Evolutionary conservation across 2,329 filamentous ascomycete genomes (phyloP).

Genomic region (Magnaporthiopsis rhizophila): DNA sequence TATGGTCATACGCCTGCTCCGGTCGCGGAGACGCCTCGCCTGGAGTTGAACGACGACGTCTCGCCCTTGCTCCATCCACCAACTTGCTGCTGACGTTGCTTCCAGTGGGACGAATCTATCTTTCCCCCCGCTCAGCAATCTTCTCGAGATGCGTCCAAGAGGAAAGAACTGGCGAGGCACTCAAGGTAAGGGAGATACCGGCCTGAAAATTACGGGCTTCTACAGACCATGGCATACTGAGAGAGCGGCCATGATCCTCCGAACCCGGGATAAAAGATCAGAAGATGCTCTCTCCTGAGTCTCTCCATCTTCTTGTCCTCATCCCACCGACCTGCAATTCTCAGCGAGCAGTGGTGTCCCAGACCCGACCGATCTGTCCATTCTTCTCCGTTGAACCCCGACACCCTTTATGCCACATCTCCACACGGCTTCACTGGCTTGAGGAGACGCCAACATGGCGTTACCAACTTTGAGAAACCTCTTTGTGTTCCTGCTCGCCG

Average conservation of each 20-base stretch:
- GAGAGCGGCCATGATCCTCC: not conserved
- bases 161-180: not conserved
- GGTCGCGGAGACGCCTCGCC: not conserved
- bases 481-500: constrained; percentile 2
- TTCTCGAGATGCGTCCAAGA: not conserved
- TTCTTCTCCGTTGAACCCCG: not conserved
- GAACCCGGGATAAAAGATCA: not conserved
- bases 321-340: not conserved
- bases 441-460: not conserved
- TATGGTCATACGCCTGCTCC: not conserved
- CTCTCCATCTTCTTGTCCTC: not conserved
- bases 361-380: not conserved
- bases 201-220: not conserved
- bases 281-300: not conserved
- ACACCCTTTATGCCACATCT: not conserved
- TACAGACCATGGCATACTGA: not conserved
- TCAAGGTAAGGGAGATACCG: not conserved
- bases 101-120: not conserved
- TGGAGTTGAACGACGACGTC: not conserved
- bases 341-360: not conserved
- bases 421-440: not conserved
- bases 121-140: not conserved
- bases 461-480: not conserved
- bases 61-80: not conserved
- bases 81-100: not conserved